phyloP scores from a whole-genome alignment of 2,329 filamentous ascomycete species.

The Incumbomyces delicatus region DNA sequence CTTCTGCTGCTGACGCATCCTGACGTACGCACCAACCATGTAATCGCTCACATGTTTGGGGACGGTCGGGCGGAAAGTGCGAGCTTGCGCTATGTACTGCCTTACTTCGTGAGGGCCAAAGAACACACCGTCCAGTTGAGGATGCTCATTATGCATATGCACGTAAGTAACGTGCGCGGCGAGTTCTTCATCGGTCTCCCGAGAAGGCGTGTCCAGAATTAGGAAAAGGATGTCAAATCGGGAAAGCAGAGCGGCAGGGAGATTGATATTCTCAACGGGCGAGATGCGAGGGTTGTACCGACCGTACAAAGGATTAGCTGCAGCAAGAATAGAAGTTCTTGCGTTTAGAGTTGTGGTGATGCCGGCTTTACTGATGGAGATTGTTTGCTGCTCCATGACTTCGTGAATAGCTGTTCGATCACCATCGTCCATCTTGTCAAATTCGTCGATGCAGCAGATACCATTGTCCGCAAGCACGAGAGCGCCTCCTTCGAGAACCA shows the following conservation, averaged over 20 bases:
- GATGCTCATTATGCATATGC: conserved; percentile 93
- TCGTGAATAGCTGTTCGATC: conserved; percentile 75
- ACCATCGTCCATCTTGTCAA: conserved; percentile 75
- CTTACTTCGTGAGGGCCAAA: conserved; percentile 90
- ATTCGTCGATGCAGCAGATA: conserved; percentile 77
- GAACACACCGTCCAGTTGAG: conserved; percentile 63
- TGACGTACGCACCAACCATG: conserved; percentile 93
- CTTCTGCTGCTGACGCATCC: conserved; percentile 84
- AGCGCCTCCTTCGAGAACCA: conserved; percentile 71
- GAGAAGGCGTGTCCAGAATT: conserved; percentile 84
- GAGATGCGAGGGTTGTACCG: conserved; percentile 97
- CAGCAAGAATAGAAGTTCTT: conserved; percentile 87
- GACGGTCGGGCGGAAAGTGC: conserved; percentile 77
- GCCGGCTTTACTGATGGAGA: conserved; percentile 78
- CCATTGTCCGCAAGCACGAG: conserved; percentile 71
- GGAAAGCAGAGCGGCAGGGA: conserved; percentile 90
- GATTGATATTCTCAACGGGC: conserved; percentile 97
- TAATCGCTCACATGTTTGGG: conserved; percentile 84
- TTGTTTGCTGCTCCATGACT: conserved; percentile 82
- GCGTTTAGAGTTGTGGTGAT: conserved; percentile 97
- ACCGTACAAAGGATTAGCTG: conserved; percentile 93
- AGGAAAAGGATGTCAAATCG: conserved; percentile 97
- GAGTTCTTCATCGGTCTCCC: conserved; percentile 83
- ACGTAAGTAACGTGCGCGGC: conserved; percentile 93
- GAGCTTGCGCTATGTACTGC: conserved; percentile 88